Base-by-base conservation (phyloP, 139 green algal genomes). In the Diplosphaera chodatii region DNA sequence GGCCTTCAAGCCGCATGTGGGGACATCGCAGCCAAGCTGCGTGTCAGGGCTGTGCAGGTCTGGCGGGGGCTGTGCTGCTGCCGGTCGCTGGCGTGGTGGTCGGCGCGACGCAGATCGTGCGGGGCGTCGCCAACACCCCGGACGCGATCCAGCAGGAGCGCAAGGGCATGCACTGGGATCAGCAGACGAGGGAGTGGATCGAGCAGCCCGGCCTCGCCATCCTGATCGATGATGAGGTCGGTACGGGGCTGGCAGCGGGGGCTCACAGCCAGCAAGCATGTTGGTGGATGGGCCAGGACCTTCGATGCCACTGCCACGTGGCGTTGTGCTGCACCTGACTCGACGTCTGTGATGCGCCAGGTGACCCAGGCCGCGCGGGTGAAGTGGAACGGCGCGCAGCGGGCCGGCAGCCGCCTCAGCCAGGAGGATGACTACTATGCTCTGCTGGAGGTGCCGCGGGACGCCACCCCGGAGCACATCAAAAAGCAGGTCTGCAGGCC, bases 31-130 rank as follows among this genome's bases (percentile, higher is more conserved):
- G n/a, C n/a, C n/a, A n/a, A n/a, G 27, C 33, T 64, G 27, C 37
- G 16, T 5, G 4, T 16, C 37, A 5, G 63, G 3, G 6, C n/a
- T 37, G 32, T 71, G 66, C 55, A 84, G 91, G 91, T 13, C 64
- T 96, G 0, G 80, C 82, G 8, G 87, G 88, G 0, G 91, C 85
- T 3, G 89, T 96, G 18, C 72, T 91, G 1, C 79, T 97, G 37
- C 92, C 91, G 27, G 85, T 96, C 4, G 82, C 85, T 20, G 92
- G 92, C 31, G 80, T 89, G 2, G 83, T 68, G 1, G 84, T 95
- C 0, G 90, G 88, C 15, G 41, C 72, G 3, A 79, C 85, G 16
- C 83, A 87, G 40, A 62, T 85, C 4, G 68, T 84, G 0, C 77
- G 90, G 0, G 91, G 91, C 6, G 62, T 90, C 1, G 73, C 72